Evolutionary conservation across 2,329 filamentous ascomycete species (phyloP), one percentile per base, ranked within the genome.

Genomic region (Rutstroemia sp.): DNA sequence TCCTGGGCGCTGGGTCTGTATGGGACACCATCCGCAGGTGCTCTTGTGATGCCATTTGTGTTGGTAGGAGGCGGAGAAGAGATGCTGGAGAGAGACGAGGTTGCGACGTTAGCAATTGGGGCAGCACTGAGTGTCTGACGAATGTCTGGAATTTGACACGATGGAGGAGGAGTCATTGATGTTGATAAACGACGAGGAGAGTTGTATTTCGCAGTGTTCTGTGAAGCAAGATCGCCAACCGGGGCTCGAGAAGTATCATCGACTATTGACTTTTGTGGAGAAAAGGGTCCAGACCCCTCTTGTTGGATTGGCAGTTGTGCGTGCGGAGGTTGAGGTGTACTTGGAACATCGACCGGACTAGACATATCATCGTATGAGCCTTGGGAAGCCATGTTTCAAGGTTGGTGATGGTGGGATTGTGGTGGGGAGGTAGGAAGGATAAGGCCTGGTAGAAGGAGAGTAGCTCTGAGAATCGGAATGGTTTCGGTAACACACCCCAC

Each of bases 71-170:
- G 67, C n/a, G 66, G 65, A 19, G 67, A 69, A 4, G 64, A 68
- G 5, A 67, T 51, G 41, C 59, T 48, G 30, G 61, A 54, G 4
- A 57, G 49, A 5, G 63, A 59, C 6, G 63, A 62, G 21, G 63
- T 64, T 39, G 30, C 50, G 16, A 58, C 57, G 41, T 57, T 57
- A 19, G 38, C 55, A 51, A 25, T 42, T 48, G 54, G 19, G 8
- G 9, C 17, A 42, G 39, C 16, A 42, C 12, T 34, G 25, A 41
- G 52, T 38, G 52, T 21, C 25, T 54, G 59, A 52, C 60, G 58
- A 27, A 48, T 39, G 37, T 54, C 54, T 23, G 76, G 74, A 7
- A 78, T 66, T 64, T 86, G 83, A 2, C 80, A 79, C 2, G 83
- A 86, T 9, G 82, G 82, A 23, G 83, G 83, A 34, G 56, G 51